Percentiles rank a stretch among this genome's conserved stretches.
phyloP scores from a whole-genome alignment of 208 protist genomes.

The Acanthamoeba polyphaga region DNA sequence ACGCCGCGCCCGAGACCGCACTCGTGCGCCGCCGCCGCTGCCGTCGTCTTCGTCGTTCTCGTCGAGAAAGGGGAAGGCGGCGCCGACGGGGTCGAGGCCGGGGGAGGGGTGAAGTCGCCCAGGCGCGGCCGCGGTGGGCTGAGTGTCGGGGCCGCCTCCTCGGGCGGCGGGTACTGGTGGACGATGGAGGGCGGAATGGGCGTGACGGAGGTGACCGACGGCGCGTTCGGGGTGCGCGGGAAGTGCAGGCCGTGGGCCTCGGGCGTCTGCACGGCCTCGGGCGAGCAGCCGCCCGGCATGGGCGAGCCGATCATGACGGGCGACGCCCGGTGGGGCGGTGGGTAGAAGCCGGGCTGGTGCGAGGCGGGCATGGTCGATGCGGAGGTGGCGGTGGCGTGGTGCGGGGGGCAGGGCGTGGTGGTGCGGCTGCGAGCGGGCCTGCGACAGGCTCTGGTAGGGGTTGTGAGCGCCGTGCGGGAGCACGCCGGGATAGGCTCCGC shows the following conservation, averaged over 20 bases:
- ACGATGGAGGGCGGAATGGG: constrained; percentile 46
- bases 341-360: neutral
- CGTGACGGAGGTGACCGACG: constrained; percentile 29
- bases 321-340: neutral
- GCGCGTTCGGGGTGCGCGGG: constrained; percentile 23
- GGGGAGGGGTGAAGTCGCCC: neutral
- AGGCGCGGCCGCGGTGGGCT: constrained; percentile 35
- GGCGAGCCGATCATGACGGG: constrained; percentile 20
- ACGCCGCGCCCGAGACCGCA: neutral
- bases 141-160: constrained; percentile 46
- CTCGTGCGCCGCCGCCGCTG: neutral
- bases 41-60: neutral
- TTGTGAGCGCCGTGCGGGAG: neutral
- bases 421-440: neutral
- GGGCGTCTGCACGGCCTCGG: constrained; percentile 52
- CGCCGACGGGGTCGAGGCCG: neutral
- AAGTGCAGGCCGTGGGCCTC: constrained; percentile 31
- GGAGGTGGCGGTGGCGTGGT: neutral
- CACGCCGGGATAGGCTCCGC: neutral
- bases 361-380: neutral
- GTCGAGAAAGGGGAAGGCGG: constrained; percentile 7
- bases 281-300: neutral
- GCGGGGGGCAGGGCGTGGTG: neutral
- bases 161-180: constrained; percentile 35
- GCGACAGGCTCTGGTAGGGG: neutral